These are phyloP conservation scores for Lindgomyces ingoldianus DNA, from an alignment of 495 filamentous ascomycete genomes.

Conservation along the genomic window DNA sequence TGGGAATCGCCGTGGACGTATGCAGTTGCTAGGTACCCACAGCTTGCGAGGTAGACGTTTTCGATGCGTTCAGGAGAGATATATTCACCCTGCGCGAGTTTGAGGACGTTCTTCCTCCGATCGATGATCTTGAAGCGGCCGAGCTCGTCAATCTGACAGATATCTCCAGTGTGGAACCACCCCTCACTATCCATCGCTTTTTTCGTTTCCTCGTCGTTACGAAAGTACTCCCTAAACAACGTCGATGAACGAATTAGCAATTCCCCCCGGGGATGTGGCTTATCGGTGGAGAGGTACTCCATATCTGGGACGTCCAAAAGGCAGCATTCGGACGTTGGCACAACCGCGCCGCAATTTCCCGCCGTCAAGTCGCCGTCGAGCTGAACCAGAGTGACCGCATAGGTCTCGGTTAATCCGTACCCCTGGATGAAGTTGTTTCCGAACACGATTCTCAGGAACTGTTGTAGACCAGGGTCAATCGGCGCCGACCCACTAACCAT, in stretches of 20 bases:
- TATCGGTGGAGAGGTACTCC: conserved; percentile 89
- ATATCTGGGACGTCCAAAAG: conserved; percentile 89
- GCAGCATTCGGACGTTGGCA: conserved; percentile 70
- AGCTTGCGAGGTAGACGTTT: conserved; percentile 83
- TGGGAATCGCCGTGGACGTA: conserved; percentile 91
- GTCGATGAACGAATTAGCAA: conserved; percentile 77
- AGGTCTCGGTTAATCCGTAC: conserved; percentile 95
- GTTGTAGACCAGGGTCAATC: conserved; percentile 80
- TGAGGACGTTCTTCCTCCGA: conserved; percentile 96
- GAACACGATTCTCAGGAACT: conserved; percentile 83
- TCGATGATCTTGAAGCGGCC: conserved; percentile 94
- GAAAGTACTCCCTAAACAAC: conserved; percentile 83
- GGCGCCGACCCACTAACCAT: conserved; percentile 92
- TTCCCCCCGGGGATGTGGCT: conserved; percentile 91
- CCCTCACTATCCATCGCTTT: conserved; percentile 84
- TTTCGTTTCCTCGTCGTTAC: conserved; percentile 80
- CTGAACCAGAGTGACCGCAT: conserved; percentile 75
- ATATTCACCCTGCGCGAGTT: conserved; percentile 97
- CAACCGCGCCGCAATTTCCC: conserved; percentile 80
- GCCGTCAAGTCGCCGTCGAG: conserved; percentile 64
- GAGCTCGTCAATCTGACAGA: conserved; percentile 75
- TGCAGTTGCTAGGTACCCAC: conserved; percentile 71
- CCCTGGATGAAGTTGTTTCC: conserved; percentile 82
- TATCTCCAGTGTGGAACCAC: conserved; percentile 97
- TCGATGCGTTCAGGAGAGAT: conserved; percentile 96